Conservation (phyloP, 2,329 filamentous ascomycete genomes). For the Triangularia verruculosa region DNA sequence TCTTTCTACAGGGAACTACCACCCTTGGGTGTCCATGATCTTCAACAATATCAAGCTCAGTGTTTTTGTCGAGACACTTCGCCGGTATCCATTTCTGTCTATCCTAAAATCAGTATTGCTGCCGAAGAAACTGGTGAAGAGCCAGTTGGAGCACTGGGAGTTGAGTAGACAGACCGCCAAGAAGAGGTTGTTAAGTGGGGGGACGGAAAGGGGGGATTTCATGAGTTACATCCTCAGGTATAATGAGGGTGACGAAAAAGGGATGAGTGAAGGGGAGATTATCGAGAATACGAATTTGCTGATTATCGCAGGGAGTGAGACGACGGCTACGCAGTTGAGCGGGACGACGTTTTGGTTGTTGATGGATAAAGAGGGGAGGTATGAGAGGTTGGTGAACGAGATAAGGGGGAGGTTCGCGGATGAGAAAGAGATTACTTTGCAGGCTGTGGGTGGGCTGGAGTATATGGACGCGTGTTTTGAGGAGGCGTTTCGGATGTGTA, state of each 20-base stretch:
- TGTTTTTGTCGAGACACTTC: slow-evolving; percentile 8
- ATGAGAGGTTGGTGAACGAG: slow-evolving; percentile 38
- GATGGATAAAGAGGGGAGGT: slow-evolving; percentile 28
- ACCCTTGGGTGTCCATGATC: slow-evolving; percentile 29
- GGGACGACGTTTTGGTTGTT: slow-evolving; percentile 32
- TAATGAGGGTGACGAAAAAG: slow-evolving; percentile 14
- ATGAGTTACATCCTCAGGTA: slow-evolving; percentile 17
- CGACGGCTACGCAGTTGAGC: slow-evolving; percentile 26
- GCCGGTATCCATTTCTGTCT: background rate
- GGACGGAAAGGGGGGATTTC: slow-evolving; percentile 13
- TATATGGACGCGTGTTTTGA: slow-evolving; percentile 41
- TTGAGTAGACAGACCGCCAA: slow-evolving; percentile 7
- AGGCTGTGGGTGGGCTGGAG: slow-evolving; percentile 28
- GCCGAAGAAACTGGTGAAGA: slow-evolving; percentile 6
- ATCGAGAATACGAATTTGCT: slow-evolving; percentile 15
- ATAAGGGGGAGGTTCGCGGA: slow-evolving; percentile 36
- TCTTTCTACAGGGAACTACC: slow-evolving; percentile 23
- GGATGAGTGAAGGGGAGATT: slow-evolving; percentile 12
- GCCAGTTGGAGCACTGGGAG: slow-evolving; percentile 8
- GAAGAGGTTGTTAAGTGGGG: slow-evolving; percentile 1
- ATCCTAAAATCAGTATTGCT: slow-evolving; percentile 1
- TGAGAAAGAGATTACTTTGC: slow-evolving; percentile 39
- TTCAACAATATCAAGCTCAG: slow-evolving; percentile 23
- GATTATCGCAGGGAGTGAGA: slow-evolving; percentile 28
- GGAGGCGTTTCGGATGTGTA: slow-evolving; percentile 39